phyloP scores from a whole-genome alignment of 2,329 filamentous ascomycete species.

The Penicillium sp. region DNA sequence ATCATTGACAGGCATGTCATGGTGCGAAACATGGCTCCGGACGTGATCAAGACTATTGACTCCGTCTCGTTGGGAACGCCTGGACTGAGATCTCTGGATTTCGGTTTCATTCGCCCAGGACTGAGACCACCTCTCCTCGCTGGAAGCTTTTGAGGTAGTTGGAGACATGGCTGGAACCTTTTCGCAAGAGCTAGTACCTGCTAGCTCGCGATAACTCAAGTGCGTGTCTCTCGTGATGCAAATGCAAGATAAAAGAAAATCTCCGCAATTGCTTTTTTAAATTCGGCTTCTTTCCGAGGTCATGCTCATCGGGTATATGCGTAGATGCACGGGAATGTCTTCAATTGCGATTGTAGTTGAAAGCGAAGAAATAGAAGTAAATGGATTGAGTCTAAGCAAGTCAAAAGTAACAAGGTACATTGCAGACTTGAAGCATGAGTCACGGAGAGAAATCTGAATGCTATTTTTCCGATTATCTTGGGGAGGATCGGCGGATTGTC shows the following conservation, averaged over 20 bases:
- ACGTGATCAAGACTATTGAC: slow-evolving; percentile 30
- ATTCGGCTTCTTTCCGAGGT: slow-evolving; percentile 11
- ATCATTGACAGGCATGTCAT: slow-evolving; percentile 28
- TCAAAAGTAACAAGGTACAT: background rate
- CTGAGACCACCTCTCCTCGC: slow-evolving; percentile 10
- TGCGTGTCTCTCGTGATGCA: background rate
- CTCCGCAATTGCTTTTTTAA: background rate
- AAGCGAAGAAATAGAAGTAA: background rate
- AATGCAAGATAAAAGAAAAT: background rate
- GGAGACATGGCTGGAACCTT: slow-evolving; percentile 9
- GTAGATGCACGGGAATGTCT: background rate
- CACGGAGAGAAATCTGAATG: slow-evolving; percentile 6
- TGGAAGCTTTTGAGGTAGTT: slow-evolving; percentile 12
- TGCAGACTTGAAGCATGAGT: slow-evolving; percentile 12
- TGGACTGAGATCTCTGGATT: slow-evolving; percentile 16
- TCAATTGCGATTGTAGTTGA: slow-evolving; percentile 1
- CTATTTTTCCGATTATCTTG: background rate
- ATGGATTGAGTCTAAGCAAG: background rate
- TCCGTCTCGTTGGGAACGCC: slow-evolving; percentile 6
- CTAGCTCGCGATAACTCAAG: background rate
- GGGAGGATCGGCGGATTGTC: background rate
- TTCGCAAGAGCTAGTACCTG: background rate
- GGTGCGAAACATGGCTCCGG: slow-evolving; percentile 34
- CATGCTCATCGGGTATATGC: background rate
- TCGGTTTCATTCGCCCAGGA: slow-evolving; percentile 10